These are phyloP conservation scores for Buxus sempervirens DNA, from an alignment of 164 flowering plant genomes.

Conservation along the genomic window DNA sequence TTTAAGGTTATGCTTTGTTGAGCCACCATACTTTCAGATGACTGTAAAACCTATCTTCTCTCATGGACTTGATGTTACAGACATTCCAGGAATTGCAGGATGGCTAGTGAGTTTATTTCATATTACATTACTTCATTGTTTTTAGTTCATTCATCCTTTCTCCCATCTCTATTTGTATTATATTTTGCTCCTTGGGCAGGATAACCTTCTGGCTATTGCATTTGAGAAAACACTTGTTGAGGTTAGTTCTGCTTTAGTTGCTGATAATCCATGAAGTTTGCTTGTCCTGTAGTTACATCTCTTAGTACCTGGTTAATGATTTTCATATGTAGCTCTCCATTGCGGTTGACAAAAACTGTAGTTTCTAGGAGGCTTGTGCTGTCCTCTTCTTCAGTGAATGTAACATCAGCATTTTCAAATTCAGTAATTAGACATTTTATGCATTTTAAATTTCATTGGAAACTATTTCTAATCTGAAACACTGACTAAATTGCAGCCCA, in stretches of 20 bases:
- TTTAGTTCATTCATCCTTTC: background rate
- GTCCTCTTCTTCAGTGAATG: background rate
- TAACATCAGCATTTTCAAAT: background rate
- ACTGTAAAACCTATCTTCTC: conserved; percentile 83
- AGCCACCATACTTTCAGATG: conserved; percentile 97
- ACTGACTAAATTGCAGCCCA: conserved; percentile 64
- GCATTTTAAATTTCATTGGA: background rate
- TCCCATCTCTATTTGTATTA: background rate
- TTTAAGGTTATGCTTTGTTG: conserved; percentile 83
- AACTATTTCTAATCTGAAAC: conserved; percentile 6
- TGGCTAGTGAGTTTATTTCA: conserved; percentile 69
- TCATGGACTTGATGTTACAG: conserved; percentile 91
- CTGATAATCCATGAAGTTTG: background rate
- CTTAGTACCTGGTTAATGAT: background rate
- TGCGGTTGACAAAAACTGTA: background rate
- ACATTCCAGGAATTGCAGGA: conserved; percentile 93
- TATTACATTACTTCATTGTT: background rate
- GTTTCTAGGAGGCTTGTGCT: too few relatives aligned
- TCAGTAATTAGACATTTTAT: too few relatives aligned
- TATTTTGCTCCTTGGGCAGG: conserved; percentile 41
- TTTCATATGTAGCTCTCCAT: background rate
- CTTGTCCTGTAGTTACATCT: background rate
- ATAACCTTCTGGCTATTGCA: conserved; percentile 79
- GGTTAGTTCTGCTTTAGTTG: conserved; percentile 37
- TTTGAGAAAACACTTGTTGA: conserved; percentile 95